phyloP scores from a whole-genome alignment of 768 basidiomycete species.

The Neoboletus brunneissimus region DNA sequence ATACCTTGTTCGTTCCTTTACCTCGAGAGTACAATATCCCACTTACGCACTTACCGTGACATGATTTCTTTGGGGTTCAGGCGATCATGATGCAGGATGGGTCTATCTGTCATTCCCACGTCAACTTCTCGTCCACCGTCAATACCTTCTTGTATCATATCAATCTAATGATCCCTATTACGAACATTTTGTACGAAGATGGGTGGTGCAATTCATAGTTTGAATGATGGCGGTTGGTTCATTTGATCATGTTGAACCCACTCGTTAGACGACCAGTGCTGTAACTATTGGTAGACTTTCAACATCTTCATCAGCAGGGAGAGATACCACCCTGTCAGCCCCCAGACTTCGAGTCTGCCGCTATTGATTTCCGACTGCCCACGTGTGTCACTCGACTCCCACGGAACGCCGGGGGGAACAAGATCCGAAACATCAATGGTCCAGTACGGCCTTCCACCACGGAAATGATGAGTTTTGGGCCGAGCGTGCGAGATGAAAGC shows the following conservation, averaged over 20 bases:
- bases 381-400: conserved; percentile 32
- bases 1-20: conserved; percentile 6
- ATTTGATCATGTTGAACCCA: too few relatives aligned
- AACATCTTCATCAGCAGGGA: conserved; percentile 57
- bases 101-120: conserved; percentile 15
- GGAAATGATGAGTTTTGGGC: conserved; percentile 53
- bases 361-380: conserved; percentile 42
- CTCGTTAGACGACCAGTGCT: not conserved
- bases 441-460: conserved; percentile 54
- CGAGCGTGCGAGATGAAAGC: conserved; percentile 47
- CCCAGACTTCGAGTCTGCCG: conserved; percentile 71
- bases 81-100: conserved; percentile 10
- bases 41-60: conserved; percentile 17
- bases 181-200: not conserved
- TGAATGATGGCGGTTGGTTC: not conserved
- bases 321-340: conserved; percentile 82
- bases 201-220: not conserved
- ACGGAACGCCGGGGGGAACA: conserved; percentile 25
- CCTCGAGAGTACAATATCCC: conserved; percentile 10
- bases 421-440: conserved; percentile 68
- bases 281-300: conserved; percentile 41
- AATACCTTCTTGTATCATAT: conserved; percentile 24
- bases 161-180: conserved; percentile 13
- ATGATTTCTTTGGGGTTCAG: conserved; percentile 13
- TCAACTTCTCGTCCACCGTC: conserved; percentile 18